Base-by-base conservation (phyloP, 1,284 basidiomycete genomes). In the Ustilago tritici region DNA sequence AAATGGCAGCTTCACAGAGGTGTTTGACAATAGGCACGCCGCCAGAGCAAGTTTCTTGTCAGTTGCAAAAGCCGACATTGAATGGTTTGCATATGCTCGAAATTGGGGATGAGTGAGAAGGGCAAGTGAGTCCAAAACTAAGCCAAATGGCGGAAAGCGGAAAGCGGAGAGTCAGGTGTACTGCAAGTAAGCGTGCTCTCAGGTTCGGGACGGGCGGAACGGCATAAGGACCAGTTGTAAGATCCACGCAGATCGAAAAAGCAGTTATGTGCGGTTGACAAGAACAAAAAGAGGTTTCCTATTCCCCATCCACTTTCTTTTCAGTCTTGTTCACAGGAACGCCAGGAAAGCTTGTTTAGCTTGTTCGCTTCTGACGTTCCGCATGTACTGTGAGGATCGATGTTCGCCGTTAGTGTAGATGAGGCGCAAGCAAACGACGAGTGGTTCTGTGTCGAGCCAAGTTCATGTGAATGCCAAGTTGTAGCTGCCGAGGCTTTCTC, bases 171-270 rank as follows among this genome's bases (percentile, higher is more conserved):
- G 52, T 31, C 17, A 54, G 38, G 12, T 40, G 17, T 28, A 28
- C 23, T 28, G 23, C 23, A 28, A 28, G 54, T 12, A 40, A 41
- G 32, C n/a, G 38, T 32, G 49, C 28, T 32, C 14, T 31, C 31
- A 32, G 49, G 31, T 31, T 50, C 49, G 31, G 23, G 49, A 50
- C 28, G 9, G 28, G 49, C 49, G 28, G 28, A 50, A 31, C n/a
- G 14, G 3, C 23, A 50, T 23, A 50, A 28, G 28, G 15, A 41
- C 23, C 34, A 47, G 34, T 34, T 36, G 34, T n/a, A 38, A n/a
- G 12, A 38, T 59, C 46, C 57, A 59, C 46, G 47, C 57, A 28
- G 57, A 59, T 59, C 57, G 47, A 59, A 59, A 50, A 46, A 17
- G 57, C 57, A 47, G 57, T 59, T 50, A 14, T 32, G n/a, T 4